Conservation (phyloP, 805 yeast genomes). For the Ogataea methylovora region DNA sequence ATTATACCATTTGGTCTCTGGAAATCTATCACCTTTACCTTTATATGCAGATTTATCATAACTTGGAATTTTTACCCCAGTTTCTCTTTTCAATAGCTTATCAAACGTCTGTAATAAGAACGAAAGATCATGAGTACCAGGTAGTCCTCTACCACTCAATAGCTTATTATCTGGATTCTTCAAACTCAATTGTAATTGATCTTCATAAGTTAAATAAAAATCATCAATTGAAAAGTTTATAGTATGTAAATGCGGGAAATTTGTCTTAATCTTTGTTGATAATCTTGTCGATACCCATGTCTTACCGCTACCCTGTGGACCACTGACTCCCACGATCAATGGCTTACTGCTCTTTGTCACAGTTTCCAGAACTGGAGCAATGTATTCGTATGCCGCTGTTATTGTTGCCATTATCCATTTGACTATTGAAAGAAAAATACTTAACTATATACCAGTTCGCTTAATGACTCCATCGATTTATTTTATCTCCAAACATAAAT, state of each 20-base stretch:
- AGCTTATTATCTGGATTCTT: conserved; percentile 33
- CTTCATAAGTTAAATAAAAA: conserved; percentile 61
- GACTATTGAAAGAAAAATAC: no score
- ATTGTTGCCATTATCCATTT: no score
- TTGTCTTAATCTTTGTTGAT: conserved; percentile 21
- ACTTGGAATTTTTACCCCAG: conserved; percentile 40
- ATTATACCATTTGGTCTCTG: conserved; percentile 30
- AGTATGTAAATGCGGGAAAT: conserved; percentile 30
- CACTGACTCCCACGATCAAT: conserved; percentile 49
- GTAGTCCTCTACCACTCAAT: conserved; percentile 74
- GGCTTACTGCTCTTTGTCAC: no score
- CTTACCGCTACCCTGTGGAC: conserved; percentile 81
- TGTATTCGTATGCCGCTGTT: no score
- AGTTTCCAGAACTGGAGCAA: no score
- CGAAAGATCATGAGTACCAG: conserved; percentile 83
- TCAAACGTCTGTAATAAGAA: conserved; percentile 32
- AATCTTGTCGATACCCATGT: conserved; percentile 45
- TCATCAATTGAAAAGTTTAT: conserved; percentile 76
- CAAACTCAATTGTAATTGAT: conserved; percentile 43
- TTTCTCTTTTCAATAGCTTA: conserved; percentile 18
- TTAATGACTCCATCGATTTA: no score
- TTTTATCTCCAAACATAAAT: no score
- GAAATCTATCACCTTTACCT: conserved; percentile 77
- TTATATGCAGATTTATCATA: conserved; percentile 68
- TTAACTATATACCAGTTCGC: no score